phyloP scores from a whole-genome alignment of 768 basidiomycete genomes.

The Dictyophora rubrovolvata region DNA sequence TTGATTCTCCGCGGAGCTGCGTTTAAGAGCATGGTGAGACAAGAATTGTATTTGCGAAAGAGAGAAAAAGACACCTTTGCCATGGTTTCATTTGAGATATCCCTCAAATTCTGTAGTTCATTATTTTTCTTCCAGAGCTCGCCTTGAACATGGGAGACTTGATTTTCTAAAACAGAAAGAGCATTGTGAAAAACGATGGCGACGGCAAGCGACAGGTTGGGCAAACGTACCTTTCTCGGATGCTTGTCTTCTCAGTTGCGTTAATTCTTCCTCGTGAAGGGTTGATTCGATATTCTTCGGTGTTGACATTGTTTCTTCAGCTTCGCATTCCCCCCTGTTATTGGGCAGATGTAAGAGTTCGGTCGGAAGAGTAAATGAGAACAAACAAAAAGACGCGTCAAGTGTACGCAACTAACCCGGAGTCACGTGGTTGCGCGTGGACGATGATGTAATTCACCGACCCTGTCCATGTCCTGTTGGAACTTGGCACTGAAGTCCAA shows the following conservation, averaged over 20 bases:
- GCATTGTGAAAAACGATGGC: neutral
- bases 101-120: constrained; percentile 26
- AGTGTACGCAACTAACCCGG: neutral
- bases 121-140: constrained; percentile 26
- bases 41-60: neutral
- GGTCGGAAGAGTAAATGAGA: neutral
- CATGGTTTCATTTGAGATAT: constrained; percentile 25
- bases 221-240: constrained; percentile 1
- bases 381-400: neutral
- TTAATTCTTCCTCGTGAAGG: neutral
- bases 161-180: constrained; percentile 1
- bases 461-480: too few relatives aligned
- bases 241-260: constrained; percentile 2
- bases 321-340: neutral
- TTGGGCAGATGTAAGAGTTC: too few relatives aligned
- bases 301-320: neutral
- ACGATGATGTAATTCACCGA: too few relatives aligned
- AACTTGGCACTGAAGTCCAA: too few relatives aligned
- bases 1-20: constrained; percentile 48
- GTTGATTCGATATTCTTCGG: constrained; percentile 4
- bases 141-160: neutral
- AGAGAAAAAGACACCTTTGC: constrained; percentile 22
- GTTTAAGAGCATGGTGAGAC: constrained; percentile 7
- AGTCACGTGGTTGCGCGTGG: too few relatives aligned
- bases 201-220: neutral